Evolutionary conservation across 1,139 yeast genomes (phyloP).

Genomic region (Geotrichum candidum): DNA sequence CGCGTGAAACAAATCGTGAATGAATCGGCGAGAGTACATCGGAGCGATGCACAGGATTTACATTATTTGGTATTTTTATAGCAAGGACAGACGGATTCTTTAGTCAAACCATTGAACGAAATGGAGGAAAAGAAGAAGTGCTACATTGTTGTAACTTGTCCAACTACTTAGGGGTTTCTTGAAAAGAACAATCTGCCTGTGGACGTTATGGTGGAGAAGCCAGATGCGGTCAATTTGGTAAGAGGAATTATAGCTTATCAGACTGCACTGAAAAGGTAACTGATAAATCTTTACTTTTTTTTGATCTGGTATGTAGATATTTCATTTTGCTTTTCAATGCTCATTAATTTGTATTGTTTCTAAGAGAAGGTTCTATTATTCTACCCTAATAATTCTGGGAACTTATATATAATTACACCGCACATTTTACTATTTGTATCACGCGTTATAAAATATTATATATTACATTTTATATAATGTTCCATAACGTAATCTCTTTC

Average conservation of each 20-base stretch:
- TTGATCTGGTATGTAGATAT: neutral
- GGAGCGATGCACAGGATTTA: constrained; percentile 42
- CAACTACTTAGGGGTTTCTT: constrained; percentile 75
- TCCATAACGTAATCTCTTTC: no score
- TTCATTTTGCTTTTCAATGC: neutral
- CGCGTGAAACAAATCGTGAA: constrained; percentile 10
- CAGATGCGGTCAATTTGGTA: constrained; percentile 59
- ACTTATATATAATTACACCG: no score
- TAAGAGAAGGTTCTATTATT: neutral
- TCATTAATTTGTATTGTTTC: neutral
- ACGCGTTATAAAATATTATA: no score
- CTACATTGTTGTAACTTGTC: constrained; percentile 81
- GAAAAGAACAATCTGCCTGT: constrained; percentile 48
- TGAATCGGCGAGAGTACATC: neutral
- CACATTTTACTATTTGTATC: no score
- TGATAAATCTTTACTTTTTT: no score
- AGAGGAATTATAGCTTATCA: constrained; percentile 31
- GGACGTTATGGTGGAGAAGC: constrained; percentile 61
- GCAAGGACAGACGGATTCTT: constrained; percentile 75
- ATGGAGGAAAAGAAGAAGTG: constrained; percentile 25
- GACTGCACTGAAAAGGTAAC: neutral
- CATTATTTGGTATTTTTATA: constrained; percentile 65
- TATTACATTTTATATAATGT: no score
- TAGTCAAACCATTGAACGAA: constrained; percentile 39
- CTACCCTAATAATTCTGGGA: neutral